Evolutionary conservation across 1,284 basidiomycete genomes (phyloP).

Genomic region (Chalciporus sp.): DNA sequence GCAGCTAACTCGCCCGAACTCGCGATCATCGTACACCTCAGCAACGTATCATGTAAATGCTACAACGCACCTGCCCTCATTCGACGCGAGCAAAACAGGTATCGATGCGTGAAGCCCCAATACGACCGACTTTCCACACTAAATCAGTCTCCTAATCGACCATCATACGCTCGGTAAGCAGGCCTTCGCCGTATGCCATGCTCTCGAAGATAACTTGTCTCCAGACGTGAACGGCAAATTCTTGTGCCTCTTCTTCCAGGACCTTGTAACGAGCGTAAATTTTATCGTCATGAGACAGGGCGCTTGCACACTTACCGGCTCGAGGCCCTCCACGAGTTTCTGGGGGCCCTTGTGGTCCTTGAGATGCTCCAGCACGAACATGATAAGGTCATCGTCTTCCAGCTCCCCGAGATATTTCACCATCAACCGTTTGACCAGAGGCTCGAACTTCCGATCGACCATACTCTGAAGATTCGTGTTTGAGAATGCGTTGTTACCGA

Average conservation of each 20-base stretch:
- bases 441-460: conserved; percentile 81
- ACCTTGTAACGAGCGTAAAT: conserved; percentile 54
- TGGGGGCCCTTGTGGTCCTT: conserved; percentile 81
- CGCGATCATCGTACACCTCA: conserved; percentile 30
- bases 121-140: conserved; percentile 13
- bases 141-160: conserved; percentile 52
- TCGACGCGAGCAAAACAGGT: conserved; percentile 27
- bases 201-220: conserved; percentile 90
- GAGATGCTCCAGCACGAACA: conserved; percentile 88
- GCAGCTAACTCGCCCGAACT: conserved; percentile 21
- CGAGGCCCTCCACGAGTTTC: conserved; percentile 83
- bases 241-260: conserved; percentile 82
- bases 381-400: conserved; percentile 85
- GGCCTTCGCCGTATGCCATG: conserved; percentile 83
- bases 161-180: conserved; percentile 77
- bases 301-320: conserved; percentile 66
- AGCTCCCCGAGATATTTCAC: conserved; percentile 83
- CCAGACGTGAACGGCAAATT: conserved; percentile 79
- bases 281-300: neutral
- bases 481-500: conserved; percentile 4
- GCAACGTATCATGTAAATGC: conserved; percentile 32
- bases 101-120: conserved; percentile 25
- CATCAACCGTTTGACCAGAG: conserved; percentile 79
- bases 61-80: conserved; percentile 45
- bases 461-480: conserved; percentile 48